Percentiles rank a stretch among this genome's conserved stretches.
These are phyloP conservation scores for Aquanectria penicillioides DNA, from an alignment of 2,329 filamentous ascomycete species.

Conservation along the genomic window DNA sequence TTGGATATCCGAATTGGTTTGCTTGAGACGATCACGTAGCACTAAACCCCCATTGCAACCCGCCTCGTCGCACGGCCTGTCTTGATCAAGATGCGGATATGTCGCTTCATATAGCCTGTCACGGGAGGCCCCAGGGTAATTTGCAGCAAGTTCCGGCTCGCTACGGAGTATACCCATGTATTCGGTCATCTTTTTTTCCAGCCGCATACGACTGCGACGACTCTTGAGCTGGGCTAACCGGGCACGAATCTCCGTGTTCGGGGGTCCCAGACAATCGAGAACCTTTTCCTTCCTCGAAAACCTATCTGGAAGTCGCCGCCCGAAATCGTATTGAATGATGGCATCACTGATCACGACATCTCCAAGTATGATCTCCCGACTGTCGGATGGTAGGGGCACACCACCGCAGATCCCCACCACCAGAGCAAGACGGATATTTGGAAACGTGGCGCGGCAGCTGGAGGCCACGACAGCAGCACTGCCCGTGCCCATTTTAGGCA, in stretches of 20 bases:
- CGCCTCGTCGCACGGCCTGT: background rate
- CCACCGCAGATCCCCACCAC: conserved; percentile 25
- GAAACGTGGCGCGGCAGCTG: background rate
- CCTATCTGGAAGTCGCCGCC: conserved; percentile 30
- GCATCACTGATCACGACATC: conserved; percentile 42
- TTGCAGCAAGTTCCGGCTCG: background rate
- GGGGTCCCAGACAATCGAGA: conserved; percentile 31
- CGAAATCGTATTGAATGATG: conserved; percentile 45
- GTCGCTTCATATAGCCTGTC: background rate
- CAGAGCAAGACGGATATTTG: background rate
- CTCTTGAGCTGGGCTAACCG: conserved; percentile 35
- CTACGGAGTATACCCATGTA: background rate
- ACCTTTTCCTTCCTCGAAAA: conserved; percentile 37
- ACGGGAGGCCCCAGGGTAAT: background rate
- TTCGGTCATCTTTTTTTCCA: background rate
- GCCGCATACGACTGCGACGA: conserved; percentile 9
- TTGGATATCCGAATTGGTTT: background rate
- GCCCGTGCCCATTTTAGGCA: conserved; percentile 2
- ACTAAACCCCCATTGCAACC: background rate
- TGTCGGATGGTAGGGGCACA: conserved; percentile 21
- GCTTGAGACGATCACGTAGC: background rate
- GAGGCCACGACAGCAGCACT: background rate
- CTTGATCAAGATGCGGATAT: too few species aligned
- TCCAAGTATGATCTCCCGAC: conserved; percentile 35
- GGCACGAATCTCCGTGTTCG: conserved; percentile 33